Conservation (phyloP, 768 basidiomycete species). For the Gymnopilus dilepis region DNA sequence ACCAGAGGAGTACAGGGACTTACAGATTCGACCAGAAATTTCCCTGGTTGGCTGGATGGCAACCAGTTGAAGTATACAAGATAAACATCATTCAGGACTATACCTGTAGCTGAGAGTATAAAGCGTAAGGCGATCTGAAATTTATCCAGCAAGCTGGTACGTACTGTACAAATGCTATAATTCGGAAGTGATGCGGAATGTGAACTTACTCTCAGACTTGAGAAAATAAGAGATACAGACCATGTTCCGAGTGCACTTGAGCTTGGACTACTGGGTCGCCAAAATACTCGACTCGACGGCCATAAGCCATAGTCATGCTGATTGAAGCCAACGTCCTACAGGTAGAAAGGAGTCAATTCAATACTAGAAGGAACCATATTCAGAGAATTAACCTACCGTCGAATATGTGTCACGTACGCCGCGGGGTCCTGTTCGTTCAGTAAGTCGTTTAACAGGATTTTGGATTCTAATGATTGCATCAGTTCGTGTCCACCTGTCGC, state of each 20-base stretch:
- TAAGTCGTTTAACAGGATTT: constrained; percentile 29
- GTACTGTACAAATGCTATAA: background rate
- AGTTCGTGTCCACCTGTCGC: constrained; percentile 29
- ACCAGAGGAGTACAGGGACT: background rate
- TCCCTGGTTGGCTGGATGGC: constrained; percentile 15
- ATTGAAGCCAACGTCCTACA: background rate
- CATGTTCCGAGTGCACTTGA: constrained; percentile 25
- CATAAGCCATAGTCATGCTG: constrained; percentile 18
- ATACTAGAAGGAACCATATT: no score
- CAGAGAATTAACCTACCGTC: no score
- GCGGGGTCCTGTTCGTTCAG: constrained; percentile 19
- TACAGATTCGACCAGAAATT: constrained; percentile 28
- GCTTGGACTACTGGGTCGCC: constrained; percentile 22
- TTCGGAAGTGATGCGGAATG: no score
- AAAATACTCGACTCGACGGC: constrained; percentile 25
- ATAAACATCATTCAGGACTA: background rate
- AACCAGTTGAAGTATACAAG: background rate
- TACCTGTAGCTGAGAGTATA: constrained; percentile 6
- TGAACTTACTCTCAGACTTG: no score
- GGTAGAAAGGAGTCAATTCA: background rate
- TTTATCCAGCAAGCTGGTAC: background rate
- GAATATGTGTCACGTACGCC: constrained; percentile 19
- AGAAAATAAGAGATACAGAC: constrained; percentile 20
- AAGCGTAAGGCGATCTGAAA: no score
- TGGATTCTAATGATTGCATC: constrained; percentile 31